Conservation (phyloP, 1,284 basidiomycete genomes). For the Puccinia coronata region DNA sequence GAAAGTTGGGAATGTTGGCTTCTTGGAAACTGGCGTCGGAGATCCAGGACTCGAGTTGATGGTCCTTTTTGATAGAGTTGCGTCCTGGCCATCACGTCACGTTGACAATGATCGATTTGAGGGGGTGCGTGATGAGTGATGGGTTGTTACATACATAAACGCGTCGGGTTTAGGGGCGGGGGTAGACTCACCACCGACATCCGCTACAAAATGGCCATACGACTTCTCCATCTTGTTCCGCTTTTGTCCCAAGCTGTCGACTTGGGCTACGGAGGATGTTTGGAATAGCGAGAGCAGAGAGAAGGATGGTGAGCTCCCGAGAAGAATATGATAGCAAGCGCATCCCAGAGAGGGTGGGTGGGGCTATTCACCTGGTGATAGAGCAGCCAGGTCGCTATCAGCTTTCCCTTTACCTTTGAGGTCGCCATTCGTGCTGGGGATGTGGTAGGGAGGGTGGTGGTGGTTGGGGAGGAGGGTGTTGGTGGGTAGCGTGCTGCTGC, state of each 20-base stretch:
- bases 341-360: neutral
- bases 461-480: constrained; percentile 3
- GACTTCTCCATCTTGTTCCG: constrained; percentile 49
- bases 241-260: constrained; percentile 31
- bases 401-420: constrained; percentile 44
- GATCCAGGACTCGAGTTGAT: constrained; percentile 31
- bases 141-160: neutral
- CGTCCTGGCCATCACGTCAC: too few species aligned
- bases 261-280: neutral
- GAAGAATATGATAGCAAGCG: neutral
- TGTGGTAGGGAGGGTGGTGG: neutral
- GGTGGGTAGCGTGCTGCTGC: neutral
- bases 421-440: constrained; percentile 19
- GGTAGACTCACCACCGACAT: constrained; percentile 31
- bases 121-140: neutral
- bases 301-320: constrained; percentile 8
- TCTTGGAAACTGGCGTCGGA: constrained; percentile 34
- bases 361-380: constrained; percentile 15
- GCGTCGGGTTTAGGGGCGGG: neutral
- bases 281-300: neutral
- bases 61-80: constrained; percentile 47
- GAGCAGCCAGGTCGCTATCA: constrained; percentile 10
- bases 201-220: constrained; percentile 47
- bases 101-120: neutral
- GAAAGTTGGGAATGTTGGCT: constrained; percentile 35